phyloP scores from a whole-genome alignment of 352 stramenopile genomes.

The Globisporangium spiculum region DNA sequence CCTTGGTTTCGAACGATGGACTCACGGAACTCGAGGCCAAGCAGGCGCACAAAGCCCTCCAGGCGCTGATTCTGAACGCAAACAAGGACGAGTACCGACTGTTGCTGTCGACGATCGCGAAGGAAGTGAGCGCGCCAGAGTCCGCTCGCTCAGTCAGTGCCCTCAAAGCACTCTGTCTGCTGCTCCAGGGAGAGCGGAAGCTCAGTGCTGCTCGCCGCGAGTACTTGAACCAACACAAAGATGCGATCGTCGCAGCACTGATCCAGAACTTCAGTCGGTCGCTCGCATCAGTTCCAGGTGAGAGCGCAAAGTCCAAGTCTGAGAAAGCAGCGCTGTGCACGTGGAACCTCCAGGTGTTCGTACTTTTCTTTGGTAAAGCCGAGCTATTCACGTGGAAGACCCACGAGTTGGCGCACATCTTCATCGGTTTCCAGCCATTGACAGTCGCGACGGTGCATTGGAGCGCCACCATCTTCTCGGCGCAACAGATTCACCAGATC shows the following conservation, averaged over 20 bases:
- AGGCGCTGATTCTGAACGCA: conserved; percentile 44
- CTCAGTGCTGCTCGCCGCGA: conserved; percentile 45
- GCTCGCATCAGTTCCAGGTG: conserved; percentile 17
- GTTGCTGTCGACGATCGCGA: conserved; percentile 49
- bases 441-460: conserved; percentile 28
- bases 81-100: conserved; percentile 78
- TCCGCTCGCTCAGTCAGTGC: conserved; percentile 42
- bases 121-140: conserved; percentile 45
- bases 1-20: conserved; percentile 19
- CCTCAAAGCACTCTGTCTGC: conserved; percentile 46
- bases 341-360: conserved; percentile 61
- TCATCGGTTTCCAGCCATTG: conserved; percentile 66
- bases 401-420: conserved; percentile 65
- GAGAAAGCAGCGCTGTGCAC: conserved; percentile 27
- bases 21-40: not conserved
- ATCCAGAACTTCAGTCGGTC: conserved; percentile 44
- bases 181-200: conserved; percentile 66
- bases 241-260: conserved; percentile 39
- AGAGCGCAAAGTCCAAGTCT: not conserved
- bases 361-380: conserved; percentile 69
- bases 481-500: conserved; percentile 54
- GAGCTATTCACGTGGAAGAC: conserved; percentile 81
- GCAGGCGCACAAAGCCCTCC: conserved; percentile 24
- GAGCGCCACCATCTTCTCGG: conserved; percentile 18
- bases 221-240: conserved; percentile 51